Conservation (phyloP, 352 stramenopile genomes). For the Globisporangium alternatum region DNA sequence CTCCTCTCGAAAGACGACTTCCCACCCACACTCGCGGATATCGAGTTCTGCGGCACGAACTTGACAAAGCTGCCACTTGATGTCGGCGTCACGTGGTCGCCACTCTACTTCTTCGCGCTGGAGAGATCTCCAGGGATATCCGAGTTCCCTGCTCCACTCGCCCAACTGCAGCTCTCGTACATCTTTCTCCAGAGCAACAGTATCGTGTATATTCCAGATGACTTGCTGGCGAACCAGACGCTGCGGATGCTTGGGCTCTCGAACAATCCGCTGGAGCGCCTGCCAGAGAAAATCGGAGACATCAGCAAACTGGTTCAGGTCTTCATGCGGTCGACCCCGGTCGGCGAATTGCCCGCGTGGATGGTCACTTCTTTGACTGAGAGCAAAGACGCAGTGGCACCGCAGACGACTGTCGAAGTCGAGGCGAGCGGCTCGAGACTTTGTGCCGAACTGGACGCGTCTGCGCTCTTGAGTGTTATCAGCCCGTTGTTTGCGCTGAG, state of each 20-base stretch:
- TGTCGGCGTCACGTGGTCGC: background rate
- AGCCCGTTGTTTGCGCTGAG: background rate
- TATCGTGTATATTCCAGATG: slow-evolving; percentile 6
- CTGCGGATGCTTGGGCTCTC: background rate
- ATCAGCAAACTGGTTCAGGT: background rate
- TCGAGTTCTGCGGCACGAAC: slow-evolving; percentile 40
- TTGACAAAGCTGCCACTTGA: slow-evolving; percentile 21
- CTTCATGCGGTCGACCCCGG: background rate
- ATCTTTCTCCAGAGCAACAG: slow-evolving; percentile 5
- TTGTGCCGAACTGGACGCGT: background rate
- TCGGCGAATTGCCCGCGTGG: background rate
- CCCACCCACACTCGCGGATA: slow-evolving; percentile 27
- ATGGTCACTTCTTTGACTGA: background rate
- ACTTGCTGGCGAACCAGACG: background rate
- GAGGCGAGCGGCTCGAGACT: background rate
- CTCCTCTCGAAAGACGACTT: slow-evolving; percentile 31
- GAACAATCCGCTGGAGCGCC: slow-evolving; percentile 1
- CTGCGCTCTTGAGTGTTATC: background rate
- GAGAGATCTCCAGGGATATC: background rate
- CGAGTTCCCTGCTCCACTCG: background rate
- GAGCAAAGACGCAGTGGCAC: background rate
- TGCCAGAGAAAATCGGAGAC: background rate
- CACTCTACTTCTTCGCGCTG: slow-evolving; percentile 7
- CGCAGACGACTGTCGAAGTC: background rate
- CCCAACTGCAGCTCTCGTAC: background rate